phyloP scores from a whole-genome alignment of 1,139 yeast genomes.

The Nakaseomyces kungkrabaensis region DNA sequence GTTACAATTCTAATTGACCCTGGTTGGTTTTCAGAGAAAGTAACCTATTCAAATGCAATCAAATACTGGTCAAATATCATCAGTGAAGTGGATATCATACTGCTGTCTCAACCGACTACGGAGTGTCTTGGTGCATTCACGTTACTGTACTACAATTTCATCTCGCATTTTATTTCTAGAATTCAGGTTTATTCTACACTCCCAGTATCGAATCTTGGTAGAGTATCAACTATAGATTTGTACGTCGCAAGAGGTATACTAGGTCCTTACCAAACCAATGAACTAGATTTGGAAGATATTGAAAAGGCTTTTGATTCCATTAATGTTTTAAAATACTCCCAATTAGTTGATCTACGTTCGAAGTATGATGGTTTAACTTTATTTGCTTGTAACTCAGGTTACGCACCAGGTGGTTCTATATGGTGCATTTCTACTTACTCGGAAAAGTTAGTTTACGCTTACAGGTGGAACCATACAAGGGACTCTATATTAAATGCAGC shows the following conservation, averaged over 20 bases:
- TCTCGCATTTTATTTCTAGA: constrained; percentile 44
- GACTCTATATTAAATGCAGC: constrained; percentile 80
- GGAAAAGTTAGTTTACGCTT: constrained; percentile 78
- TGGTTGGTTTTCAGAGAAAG: constrained; percentile 51
- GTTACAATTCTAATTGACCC: constrained; percentile 60
- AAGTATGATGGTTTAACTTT: constrained; percentile 54
- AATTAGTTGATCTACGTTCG: constrained; percentile 49
- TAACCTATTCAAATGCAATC: constrained; percentile 18
- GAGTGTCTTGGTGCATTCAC: constrained; percentile 78
- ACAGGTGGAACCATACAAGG: constrained; percentile 90
- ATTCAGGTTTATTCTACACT: constrained; percentile 80
- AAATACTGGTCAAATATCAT: constrained; percentile 37
- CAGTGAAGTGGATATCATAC: constrained; percentile 51
- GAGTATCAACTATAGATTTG: constrained; percentile 73
- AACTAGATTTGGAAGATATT: constrained; percentile 61
- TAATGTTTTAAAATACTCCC: constrained; percentile 64
- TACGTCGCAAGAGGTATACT: constrained; percentile 63
- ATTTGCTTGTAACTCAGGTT: constrained; percentile 89
- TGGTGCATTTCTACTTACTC: constrained; percentile 71
- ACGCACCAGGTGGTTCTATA: constrained; percentile 73
- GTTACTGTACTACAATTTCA: constrained; percentile 51
- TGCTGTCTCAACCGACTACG: constrained; percentile 78
- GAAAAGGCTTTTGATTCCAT: constrained; percentile 72
- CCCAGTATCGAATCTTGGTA: constrained; percentile 80
- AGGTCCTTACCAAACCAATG: constrained; percentile 59